phyloP scores from a whole-genome alignment of 441 rosid genomes.

The Pelargonium myrrhifolium region DNA sequence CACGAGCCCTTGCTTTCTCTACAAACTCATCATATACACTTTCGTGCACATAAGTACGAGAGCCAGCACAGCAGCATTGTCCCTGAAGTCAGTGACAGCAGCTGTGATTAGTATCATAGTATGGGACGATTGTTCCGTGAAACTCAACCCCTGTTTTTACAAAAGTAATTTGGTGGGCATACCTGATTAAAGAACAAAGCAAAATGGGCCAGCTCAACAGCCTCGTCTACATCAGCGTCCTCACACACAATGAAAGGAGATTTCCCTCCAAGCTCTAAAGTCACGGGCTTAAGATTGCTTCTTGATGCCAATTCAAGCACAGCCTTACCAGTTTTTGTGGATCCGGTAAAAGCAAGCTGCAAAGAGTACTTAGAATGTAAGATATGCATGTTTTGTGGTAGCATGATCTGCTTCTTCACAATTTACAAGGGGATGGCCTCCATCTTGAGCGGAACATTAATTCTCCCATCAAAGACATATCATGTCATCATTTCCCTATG shows the following conservation, averaged over 20 bases:
- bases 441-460: not conserved
- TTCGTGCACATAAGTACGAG: constrained; percentile 76
- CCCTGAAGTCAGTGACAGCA: constrained; percentile 39
- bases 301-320: constrained; percentile 61
- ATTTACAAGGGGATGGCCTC: not conserved
- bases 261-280: constrained; percentile 83
- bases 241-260: constrained; percentile 74
- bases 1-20: constrained; percentile 74
- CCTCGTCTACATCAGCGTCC: constrained; percentile 66
- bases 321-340: constrained; percentile 56
- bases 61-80: constrained; percentile 90
- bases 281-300: constrained; percentile 79
- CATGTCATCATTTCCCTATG: no score
- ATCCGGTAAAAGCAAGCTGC: constrained; percentile 79
- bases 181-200: constrained; percentile 82
- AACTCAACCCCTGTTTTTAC: not conserved
- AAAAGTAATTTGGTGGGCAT: not conserved
- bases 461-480: no score
- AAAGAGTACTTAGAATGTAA: constrained; percentile 2
- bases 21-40: constrained; percentile 68
- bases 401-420: not conserved
- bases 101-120: not conserved
- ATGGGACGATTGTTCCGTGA: not conserved
- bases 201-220: constrained; percentile 71
- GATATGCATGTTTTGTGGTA: not conserved